Percentiles rank a stretch among this genome's conserved stretches.
Evolutionary conservation across 306 rosid genomes (phyloP).

Genomic region (Cucumis hystrix): DNA sequence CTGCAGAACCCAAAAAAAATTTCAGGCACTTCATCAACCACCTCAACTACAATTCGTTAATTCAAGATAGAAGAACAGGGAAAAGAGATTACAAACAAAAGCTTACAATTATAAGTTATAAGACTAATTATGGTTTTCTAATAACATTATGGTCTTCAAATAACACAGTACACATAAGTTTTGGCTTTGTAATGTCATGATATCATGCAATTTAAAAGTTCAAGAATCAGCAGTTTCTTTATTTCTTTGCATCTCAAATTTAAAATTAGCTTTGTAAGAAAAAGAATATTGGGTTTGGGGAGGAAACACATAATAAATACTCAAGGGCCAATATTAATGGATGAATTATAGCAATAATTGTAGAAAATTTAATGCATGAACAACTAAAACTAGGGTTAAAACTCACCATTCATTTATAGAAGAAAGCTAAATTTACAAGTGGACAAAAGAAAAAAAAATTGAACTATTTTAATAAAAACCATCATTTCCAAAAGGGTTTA

Average conservation of each 20-base stretch:
- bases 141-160: neutral
- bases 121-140: neutral
- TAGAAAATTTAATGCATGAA: neutral
- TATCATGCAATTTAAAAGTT: neutral
- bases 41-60: neutral
- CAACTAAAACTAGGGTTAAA: neutral
- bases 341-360: neutral
- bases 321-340: neutral
- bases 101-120: neutral
- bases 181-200: neutral
- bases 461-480: neutral
- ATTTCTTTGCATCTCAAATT: neutral
- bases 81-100: neutral
- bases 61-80: neutral
- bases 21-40: conserved; percentile 1
- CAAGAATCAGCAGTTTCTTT: neutral
- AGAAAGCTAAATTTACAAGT: neutral
- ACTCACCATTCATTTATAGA: neutral
- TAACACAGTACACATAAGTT: neutral
- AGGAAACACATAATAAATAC: neutral
- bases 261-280: neutral
- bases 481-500: neutral
- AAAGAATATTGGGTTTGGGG: neutral
- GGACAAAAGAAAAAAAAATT: neutral
- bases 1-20: conserved; percentile 21